Percentiles rank a stretch among this genome's conserved stretches.
Conservation (phyloP, 148 eudicot genomes). For the Limonium bicolor region DNA sequence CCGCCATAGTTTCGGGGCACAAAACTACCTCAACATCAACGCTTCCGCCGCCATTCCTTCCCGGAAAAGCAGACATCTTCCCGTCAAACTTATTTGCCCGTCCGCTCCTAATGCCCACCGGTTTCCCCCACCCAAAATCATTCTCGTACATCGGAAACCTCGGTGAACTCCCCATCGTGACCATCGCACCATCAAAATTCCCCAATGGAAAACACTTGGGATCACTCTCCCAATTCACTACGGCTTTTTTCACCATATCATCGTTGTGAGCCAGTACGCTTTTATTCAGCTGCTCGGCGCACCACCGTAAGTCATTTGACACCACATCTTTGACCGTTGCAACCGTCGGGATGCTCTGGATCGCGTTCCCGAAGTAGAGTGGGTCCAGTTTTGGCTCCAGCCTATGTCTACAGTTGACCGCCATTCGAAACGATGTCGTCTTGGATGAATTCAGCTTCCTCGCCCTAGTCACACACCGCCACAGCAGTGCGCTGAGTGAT, state of each 20-base stretch:
- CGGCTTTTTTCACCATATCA: conserved; percentile 25
- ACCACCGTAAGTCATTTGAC: conserved; percentile 48
- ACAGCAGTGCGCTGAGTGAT: conserved; percentile 45
- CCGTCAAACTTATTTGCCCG: conserved; percentile 80
- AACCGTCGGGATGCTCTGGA: conserved; percentile 69
- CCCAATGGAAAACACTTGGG: conserved; percentile 80
- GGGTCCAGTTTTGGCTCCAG: conserved; percentile 54
- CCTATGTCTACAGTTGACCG: conserved; percentile 73
- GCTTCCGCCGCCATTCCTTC: conserved; percentile 52
- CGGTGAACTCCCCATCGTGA: conserved; percentile 91
- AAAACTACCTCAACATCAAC: conserved; percentile 77
- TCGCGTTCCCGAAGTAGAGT: conserved; percentile 73
- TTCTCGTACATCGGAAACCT: conserved; percentile 83
- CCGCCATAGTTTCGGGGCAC: conserved; percentile 59
- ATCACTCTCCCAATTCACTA: conserved; percentile 58
- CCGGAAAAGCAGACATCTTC: conserved; percentile 87
- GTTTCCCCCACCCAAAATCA: conserved; percentile 86
- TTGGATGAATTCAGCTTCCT: conserved; percentile 21
- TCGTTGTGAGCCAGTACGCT: conserved; percentile 41
- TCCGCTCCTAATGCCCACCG: conserved; percentile 67
- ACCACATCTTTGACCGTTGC: conserved; percentile 44
- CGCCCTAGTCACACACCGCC: conserved; percentile 77
- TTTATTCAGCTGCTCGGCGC: conserved; percentile 51
- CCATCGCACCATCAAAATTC: conserved; percentile 75
- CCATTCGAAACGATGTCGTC: conserved; percentile 78